phyloP scores from a whole-genome alignment of 1,139 yeast species.

The Spathaspora sp. region DNA sequence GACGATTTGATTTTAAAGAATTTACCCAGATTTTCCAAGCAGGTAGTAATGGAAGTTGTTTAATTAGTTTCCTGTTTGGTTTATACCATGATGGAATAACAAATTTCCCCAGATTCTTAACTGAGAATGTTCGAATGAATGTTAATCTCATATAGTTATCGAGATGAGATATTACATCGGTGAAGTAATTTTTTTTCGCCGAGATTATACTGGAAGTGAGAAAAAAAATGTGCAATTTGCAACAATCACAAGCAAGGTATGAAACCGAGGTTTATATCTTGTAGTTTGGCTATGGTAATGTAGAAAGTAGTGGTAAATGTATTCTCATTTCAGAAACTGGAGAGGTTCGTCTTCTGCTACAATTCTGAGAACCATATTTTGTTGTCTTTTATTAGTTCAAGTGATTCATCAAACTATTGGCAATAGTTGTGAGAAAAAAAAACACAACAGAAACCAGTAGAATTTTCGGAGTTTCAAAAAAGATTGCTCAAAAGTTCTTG shows the following conservation, averaged over 20 bases:
- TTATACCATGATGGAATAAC: slow-evolving; percentile 16
- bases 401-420: too few species aligned
- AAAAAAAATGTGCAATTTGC: neutral
- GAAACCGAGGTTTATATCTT: too few species aligned
- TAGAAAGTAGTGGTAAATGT: too few species aligned
- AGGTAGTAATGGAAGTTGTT: slow-evolving; percentile 17
- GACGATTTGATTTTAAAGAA: slow-evolving; percentile 28
- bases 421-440: too few species aligned
- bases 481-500: too few species aligned
- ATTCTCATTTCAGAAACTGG: too few species aligned
- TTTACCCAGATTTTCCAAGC: slow-evolving; percentile 28
- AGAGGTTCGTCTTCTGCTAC: too few species aligned
- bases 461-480: too few species aligned
- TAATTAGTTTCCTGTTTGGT: slow-evolving; percentile 14
- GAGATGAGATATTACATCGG: neutral
- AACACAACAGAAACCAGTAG: too few species aligned
- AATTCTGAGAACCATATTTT: too few species aligned
- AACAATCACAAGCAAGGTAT: neutral
- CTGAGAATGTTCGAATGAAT: slow-evolving; percentile 10
- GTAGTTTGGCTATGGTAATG: too few species aligned
- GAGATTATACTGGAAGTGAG: neutral
- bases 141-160: slow-evolving; percentile 4
- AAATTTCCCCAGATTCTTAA: slow-evolving; percentile 8
- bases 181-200: neutral
- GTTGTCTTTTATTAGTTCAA: too few species aligned